Evolutionary conservation across 495 filamentous ascomycete species (phyloP).

Genomic region (Umbilicaria muhlenbergii): DNA sequence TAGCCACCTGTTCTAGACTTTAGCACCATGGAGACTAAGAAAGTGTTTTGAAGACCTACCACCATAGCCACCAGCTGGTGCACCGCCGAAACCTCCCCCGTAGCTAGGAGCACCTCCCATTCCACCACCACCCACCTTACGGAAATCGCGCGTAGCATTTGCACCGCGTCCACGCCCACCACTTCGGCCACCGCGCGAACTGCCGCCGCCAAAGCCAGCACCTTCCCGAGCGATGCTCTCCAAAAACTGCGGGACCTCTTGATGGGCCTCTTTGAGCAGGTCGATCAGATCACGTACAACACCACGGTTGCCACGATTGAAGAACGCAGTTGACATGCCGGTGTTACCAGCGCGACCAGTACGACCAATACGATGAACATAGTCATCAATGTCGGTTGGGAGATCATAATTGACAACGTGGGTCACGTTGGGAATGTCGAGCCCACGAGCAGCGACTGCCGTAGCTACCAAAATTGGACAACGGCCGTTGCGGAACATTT

Average conservation of each 20-base stretch:
- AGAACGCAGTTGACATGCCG: constrained; percentile 95
- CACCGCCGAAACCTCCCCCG: constrained; percentile 35
- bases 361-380: constrained; percentile 98
- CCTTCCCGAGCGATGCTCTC: constrained; percentile 94
- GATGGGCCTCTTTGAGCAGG: constrained; percentile 92
- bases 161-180: constrained; percentile 40
- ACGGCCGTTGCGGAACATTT: constrained; percentile 89
- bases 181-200: constrained; percentile 55
- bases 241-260: constrained; percentile 84
- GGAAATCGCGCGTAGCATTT: constrained; percentile 72
- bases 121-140: constrained; percentile 50
- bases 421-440: constrained; percentile 96
- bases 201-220: constrained; percentile 58
- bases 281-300: constrained; percentile 92
- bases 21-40: background rate
- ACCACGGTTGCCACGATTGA: constrained; percentile 97
- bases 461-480: constrained; percentile 96
- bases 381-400: constrained; percentile 97
- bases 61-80: constrained; percentile 30
- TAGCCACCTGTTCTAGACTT: constrained; percentile 20
- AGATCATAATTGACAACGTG: constrained; percentile 99
- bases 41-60: constrained; percentile 11
- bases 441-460: constrained; percentile 85
- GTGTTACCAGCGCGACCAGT: constrained; percentile 99
- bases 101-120: constrained; percentile 30